phyloP scores from a whole-genome alignment of 768 basidiomycete species.

The Brasilioporus rufonigricans region DNA sequence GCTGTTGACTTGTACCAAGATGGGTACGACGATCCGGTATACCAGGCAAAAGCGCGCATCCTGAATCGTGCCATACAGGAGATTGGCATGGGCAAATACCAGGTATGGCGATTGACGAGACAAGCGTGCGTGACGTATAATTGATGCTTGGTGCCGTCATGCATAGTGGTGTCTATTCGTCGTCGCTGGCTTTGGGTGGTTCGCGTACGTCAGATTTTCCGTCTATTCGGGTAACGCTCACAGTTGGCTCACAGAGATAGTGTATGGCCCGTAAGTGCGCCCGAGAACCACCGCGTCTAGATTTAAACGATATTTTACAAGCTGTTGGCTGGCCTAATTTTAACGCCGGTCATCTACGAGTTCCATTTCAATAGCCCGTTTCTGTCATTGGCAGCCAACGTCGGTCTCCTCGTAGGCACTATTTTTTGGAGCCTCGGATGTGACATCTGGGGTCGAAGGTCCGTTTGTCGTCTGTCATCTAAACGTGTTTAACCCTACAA shows the following conservation, averaged over 20 bases:
- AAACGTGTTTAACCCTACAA: not conserved
- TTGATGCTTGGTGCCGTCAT: not conserved
- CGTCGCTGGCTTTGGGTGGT: conserved; percentile 43
- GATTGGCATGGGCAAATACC: conserved; percentile 58
- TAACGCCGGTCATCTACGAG: conserved; percentile 48
- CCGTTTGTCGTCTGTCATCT: conserved; percentile 4
- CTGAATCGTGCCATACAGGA: conserved; percentile 48
- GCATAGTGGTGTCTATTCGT: conserved; percentile 37
- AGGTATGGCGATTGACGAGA: conserved; percentile 30
- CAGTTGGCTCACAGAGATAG: conserved; percentile 29
- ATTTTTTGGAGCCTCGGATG: conserved; percentile 49
- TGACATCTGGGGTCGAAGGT: conserved; percentile 52
- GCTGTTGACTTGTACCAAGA: conserved; percentile 33
- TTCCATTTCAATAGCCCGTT: conserved; percentile 47
- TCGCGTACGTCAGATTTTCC: conserved; percentile 29
- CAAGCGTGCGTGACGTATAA: not conserved
- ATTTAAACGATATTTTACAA: conserved; percentile 8
- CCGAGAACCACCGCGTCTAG: not conserved
- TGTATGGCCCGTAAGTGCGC: conserved; percentile 38
- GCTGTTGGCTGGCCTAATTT: conserved; percentile 44
- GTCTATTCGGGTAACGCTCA: not conserved
- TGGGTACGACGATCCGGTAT: conserved; percentile 43
- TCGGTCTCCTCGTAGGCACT: conserved; percentile 52
- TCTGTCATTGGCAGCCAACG: conserved; percentile 49
- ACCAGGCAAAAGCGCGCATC: conserved; percentile 47